Conservation (phyloP, 2,329 filamentous ascomycete species). For the Paecilomyces sp. region DNA sequence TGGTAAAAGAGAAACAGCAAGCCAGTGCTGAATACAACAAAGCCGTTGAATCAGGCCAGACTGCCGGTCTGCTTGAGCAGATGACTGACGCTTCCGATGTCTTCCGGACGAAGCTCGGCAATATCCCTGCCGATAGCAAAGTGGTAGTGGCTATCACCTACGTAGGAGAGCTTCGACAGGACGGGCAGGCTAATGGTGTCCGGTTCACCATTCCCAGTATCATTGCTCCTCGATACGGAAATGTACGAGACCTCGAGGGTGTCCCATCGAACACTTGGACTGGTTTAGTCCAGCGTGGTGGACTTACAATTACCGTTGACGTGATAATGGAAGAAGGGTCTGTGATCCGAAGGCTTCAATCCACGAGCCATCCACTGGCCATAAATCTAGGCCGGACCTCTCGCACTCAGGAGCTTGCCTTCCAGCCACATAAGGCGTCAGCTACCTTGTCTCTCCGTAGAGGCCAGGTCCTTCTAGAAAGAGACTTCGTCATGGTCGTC, state of each 20-base stretch:
- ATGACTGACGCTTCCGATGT: slow-evolving; percentile 54
- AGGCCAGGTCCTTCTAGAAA: slow-evolving; percentile 37
- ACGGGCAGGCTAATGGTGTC: slow-evolving; percentile 59
- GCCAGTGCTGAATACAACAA: slow-evolving; percentile 54
- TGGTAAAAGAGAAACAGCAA: slow-evolving; percentile 59
- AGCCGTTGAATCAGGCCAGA: slow-evolving; percentile 53
- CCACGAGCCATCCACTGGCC: slow-evolving; percentile 60
- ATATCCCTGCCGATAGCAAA: slow-evolving; percentile 53
- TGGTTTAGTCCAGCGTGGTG: slow-evolving; percentile 16
- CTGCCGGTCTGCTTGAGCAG: slow-evolving; percentile 60
- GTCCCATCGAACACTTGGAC: slow-evolving; percentile 10
- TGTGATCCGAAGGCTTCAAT: slow-evolving; percentile 56
- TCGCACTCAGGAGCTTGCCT: slow-evolving; percentile 35
- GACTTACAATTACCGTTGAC: slow-evolving; percentile 53
- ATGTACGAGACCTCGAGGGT: slow-evolving; percentile 4
- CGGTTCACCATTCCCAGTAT: slow-evolving; percentile 62
- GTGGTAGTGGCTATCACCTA: slow-evolving; percentile 59
- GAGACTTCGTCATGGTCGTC: slow-evolving; percentile 62
- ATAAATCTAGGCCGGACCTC: slow-evolving; percentile 57
- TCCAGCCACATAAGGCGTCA: slow-evolving; percentile 53
- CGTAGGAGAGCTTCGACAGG: slow-evolving; percentile 65
- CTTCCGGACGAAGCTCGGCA: slow-evolving; percentile 62
- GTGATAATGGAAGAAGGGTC: slow-evolving; percentile 51
- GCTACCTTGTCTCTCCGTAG: slow-evolving; percentile 49
- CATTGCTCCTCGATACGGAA: slow-evolving; percentile 62